Conservation (phyloP, 2,329 filamentous ascomycete genomes). For the Diaporthe humulicola region DNA sequence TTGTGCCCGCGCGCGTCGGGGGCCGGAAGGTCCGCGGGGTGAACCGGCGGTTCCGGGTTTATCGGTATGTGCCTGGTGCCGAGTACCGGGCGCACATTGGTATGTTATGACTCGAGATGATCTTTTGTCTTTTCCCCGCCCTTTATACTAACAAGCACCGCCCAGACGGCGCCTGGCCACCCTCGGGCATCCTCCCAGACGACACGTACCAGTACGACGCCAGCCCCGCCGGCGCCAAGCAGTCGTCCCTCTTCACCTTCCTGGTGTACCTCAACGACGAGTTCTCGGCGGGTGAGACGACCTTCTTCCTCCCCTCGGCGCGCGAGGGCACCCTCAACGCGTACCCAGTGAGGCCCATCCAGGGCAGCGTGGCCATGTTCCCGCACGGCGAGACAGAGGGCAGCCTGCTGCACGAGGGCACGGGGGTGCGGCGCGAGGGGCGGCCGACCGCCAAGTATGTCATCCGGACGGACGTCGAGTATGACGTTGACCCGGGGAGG, state of each 20-base stretch:
- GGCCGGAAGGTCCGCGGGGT: conserved; percentile 72
- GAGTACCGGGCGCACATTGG: conserved; percentile 78
- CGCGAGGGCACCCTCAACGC: conserved; percentile 77
- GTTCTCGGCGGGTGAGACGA: conserved; percentile 41
- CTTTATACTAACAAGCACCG: not conserved
- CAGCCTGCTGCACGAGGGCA: conserved; percentile 77
- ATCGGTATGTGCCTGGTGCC: conserved; percentile 79
- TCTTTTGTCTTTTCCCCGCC: no score
- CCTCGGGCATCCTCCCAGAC: conserved; percentile 71
- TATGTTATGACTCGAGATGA: not conserved
- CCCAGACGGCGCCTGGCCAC: conserved; percentile 77
- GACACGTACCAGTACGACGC: conserved; percentile 76
- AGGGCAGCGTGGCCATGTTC: conserved; percentile 77
- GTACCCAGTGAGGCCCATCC: conserved; percentile 76
- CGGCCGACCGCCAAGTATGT: conserved; percentile 69
- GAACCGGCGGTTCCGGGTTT: conserved; percentile 79
- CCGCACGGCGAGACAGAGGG: conserved; percentile 77
- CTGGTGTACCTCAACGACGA: conserved; percentile 50
- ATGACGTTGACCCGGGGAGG: conserved; percentile 65
- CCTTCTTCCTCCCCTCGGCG: conserved; percentile 70
- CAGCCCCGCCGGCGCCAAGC: conserved; percentile 69
- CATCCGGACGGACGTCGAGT: conserved; percentile 79
- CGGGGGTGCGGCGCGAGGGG: conserved; percentile 72
- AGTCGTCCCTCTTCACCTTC: conserved; percentile 78
- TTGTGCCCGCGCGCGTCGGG: conserved; percentile 67